Conservation (phyloP, 2,329 filamentous ascomycete genomes). For the Didymella sp. region DNA sequence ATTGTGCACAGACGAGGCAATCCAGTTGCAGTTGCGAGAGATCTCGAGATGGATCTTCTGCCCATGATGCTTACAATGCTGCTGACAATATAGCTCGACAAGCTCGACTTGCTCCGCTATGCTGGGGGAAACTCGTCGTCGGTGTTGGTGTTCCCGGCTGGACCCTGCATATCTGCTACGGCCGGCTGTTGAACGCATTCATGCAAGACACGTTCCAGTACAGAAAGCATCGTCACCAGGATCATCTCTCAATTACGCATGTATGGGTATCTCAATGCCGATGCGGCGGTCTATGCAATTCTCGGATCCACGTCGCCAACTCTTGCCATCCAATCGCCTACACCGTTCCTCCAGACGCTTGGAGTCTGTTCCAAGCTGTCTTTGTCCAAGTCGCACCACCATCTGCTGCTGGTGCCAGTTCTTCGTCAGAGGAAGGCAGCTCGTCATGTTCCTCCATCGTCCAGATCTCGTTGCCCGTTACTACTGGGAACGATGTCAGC, state of each 20-base stretch:
- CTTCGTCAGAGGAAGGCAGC: slow-evolving; percentile 43
- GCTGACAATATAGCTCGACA: too few relatives aligned
- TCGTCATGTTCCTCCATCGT: slow-evolving; percentile 51
- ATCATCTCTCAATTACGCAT: background rate
- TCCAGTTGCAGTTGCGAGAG: background rate
- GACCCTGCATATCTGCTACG: slow-evolving; percentile 37
- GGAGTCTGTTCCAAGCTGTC: slow-evolving; percentile 30
- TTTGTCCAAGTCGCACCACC: slow-evolving; percentile 31
- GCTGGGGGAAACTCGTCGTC: background rate
- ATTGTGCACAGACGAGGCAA: background rate
- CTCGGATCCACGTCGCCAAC: background rate
- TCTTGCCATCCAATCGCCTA: background rate
- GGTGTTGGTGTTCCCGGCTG: slow-evolving; percentile 4
- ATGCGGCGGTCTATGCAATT: slow-evolving; percentile 8
- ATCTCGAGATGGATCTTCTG: too few relatives aligned
- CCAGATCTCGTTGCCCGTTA: slow-evolving; percentile 50
- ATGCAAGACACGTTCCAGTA: slow-evolving; percentile 6
- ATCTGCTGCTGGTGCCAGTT: slow-evolving; percentile 25
- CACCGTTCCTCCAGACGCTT: slow-evolving; percentile 16
- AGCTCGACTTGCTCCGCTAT: background rate
- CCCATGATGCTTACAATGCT: too few relatives aligned
- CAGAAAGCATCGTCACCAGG: background rate
- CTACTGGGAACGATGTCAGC: slow-evolving; percentile 50
- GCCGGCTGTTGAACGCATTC: slow-evolving; percentile 14
- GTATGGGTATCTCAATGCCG: slow-evolving; percentile 23